These are phyloP conservation scores for Phascolomyces articulosus DNA, from an alignment of 371 early-diverging fungal genomes.

Conservation along the genomic window DNA sequence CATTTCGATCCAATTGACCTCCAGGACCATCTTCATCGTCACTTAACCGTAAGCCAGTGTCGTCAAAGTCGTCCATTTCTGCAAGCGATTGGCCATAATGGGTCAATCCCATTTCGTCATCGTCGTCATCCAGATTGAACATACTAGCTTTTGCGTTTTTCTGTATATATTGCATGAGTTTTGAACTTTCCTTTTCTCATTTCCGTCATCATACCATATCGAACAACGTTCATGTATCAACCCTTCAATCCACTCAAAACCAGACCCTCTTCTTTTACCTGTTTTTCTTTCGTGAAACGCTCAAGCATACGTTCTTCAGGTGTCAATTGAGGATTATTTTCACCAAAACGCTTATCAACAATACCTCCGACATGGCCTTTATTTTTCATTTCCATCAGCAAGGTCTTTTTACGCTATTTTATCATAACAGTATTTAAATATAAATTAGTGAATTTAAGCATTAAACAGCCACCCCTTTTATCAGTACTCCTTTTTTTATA, in stretches of 20 bases:
- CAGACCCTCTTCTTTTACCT: slow-evolving; percentile 49
- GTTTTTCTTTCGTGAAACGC: slow-evolving; percentile 89
- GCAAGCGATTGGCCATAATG: slow-evolving; percentile 91
- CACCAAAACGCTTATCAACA: slow-evolving; percentile 95
- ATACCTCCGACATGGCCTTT: slow-evolving; percentile 77
- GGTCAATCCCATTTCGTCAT: slow-evolving; percentile 73
- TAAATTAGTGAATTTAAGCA: neutral
- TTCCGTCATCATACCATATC: too few relatives aligned
- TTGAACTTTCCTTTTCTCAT: too few relatives aligned
- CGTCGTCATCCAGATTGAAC: slow-evolving; percentile 88
- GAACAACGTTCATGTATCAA: too few relatives aligned
- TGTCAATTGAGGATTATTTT: slow-evolving; percentile 84
- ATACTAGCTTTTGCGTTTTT: slow-evolving; percentile 36
- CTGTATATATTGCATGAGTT: slow-evolving; percentile 25
- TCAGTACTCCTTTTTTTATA: neutral
- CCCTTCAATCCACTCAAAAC: too few relatives aligned
- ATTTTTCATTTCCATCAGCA: slow-evolving; percentile 75
- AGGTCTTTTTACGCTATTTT: slow-evolving; percentile 77
- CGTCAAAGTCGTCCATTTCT: slow-evolving; percentile 83
- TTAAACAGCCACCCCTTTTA: neutral
- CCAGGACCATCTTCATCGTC: slow-evolving; percentile 64
- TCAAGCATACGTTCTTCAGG: slow-evolving; percentile 95
- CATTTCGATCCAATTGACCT: slow-evolving; percentile 71
- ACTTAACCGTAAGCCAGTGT: slow-evolving; percentile 62
- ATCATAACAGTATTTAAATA: neutral